Evolutionary conservation across 2,329 filamentous ascomycete genomes (phyloP).

Genomic region (Botrytis hyacinthi): DNA sequence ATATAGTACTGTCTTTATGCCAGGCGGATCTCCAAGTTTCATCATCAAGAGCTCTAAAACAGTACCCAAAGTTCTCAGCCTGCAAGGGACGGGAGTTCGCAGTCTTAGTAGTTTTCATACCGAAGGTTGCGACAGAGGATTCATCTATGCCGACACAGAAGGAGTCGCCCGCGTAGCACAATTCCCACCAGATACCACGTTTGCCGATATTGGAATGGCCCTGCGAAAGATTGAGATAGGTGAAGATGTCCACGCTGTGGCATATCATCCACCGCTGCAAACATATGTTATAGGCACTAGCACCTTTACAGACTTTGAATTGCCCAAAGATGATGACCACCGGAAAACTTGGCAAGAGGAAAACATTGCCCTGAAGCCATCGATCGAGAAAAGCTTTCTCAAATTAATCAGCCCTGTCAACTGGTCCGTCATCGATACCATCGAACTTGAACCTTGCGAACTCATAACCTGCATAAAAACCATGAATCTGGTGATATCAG

Average conservation of each 20-base stretch:
- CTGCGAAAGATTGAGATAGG: conserved; percentile 69
- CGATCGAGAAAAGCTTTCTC: conserved; percentile 67
- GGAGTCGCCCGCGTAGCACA: conserved; percentile 73
- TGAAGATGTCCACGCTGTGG: conserved; percentile 68
- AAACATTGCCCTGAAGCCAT: conserved; percentile 60
- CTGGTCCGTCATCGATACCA: conserved; percentile 74
- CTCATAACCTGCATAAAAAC: conserved; percentile 78
- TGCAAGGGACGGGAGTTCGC: conserved; percentile 67
- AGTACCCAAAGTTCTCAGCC: conserved; percentile 68
- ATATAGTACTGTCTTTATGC: conserved; percentile 78
- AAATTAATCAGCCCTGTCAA: conserved; percentile 76
- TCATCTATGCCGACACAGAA: conserved; percentile 74
- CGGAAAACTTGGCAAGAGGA: conserved; percentile 75
- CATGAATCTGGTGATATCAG: conserved; percentile 83
- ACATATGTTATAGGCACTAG: conserved; percentile 77
- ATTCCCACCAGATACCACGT: conserved; percentile 64
- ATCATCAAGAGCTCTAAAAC: conserved; percentile 80
- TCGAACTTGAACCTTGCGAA: conserved; percentile 72
- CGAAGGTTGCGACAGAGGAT: conserved; percentile 73
- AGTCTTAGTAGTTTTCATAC: conserved; percentile 76
- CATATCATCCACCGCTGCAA: conserved; percentile 72
- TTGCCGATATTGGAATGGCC: conserved; percentile 73
- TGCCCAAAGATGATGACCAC: conserved; percentile 84
- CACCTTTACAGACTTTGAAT: conserved; percentile 66
- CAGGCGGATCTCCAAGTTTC: conserved; percentile 76